Evolutionary conservation across 2,329 filamentous ascomycete species (phyloP), one percentile per base, ranked within the genome.

Genomic region (Beauveria rudraprayagi): DNA sequence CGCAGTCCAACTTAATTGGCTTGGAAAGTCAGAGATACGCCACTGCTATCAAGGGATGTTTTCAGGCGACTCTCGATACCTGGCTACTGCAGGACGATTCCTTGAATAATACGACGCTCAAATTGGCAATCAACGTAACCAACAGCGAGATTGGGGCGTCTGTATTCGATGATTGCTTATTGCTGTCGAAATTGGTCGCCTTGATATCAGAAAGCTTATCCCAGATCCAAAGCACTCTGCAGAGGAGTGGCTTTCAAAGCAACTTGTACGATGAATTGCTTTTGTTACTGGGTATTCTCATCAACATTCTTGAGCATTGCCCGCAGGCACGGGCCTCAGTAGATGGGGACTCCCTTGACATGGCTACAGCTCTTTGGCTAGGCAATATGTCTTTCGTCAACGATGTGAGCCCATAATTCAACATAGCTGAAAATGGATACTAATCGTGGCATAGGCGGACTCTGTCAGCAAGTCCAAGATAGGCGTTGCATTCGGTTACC

Each of bases 291-390:
- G 92, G 91, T 0, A 84, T 91, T 24, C 83, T 93, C 73, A 96
- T 96, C 72, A 97, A 97, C 68, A 83, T 97, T 60, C 84, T 90
- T 9, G 92, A 96, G 71, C 87, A 91, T 69, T 91, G 86, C 68
- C 78, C 85, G 17, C 72, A 78, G 24, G 87, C 89, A 14, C 80
- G 87, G 58, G 71, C 75, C 19, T 71, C 70, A 6, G 63, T 76
- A 3, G 66, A 67, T 0, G 65, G 64, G 10, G 65, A 65, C 68
- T 77, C 84, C 8, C 73, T 92, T 41, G 80, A 85, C 54, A 74
- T 74, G 55, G 78, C 95, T 41, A 78, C 90, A 37, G 74, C 75
- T 44, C 76, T 88, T 10, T 95, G 92, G 72, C 75, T 87, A n/a
- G 80, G 84, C 47, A 86, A 88, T 64, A 82, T 86, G 65, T 80